These are phyloP conservation scores for Fusarium annulatum DNA, from an alignment of 2,329 filamentous ascomycete genomes.

Conservation along the genomic window DNA sequence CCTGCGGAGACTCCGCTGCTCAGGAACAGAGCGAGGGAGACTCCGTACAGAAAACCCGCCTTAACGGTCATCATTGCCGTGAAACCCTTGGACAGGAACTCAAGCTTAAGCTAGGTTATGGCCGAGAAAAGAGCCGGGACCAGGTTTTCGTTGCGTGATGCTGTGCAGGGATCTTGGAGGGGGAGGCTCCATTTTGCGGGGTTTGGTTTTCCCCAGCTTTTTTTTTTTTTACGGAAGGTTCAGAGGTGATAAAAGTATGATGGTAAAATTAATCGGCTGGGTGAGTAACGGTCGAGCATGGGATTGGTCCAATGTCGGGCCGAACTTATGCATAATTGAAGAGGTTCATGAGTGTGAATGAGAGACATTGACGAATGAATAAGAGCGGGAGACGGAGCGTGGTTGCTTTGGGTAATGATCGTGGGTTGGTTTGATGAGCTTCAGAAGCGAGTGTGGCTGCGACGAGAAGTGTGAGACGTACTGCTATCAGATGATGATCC, in stretches of 20 bases:
- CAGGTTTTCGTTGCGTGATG: slow-evolving; percentile 20
- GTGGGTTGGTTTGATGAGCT: neutral
- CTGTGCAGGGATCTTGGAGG: slow-evolving; percentile 6
- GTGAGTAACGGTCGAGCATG: neutral
- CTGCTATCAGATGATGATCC: rapidly evolving
- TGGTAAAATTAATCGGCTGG: slow-evolving; percentile 8
- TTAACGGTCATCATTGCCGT: neutral
- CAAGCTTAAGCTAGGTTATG: neutral
- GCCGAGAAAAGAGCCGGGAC: slow-evolving; percentile 36
- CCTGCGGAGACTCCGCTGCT: slow-evolving; percentile 27
- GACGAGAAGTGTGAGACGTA: neutral
- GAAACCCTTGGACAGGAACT: neutral
- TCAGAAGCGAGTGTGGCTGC: neutral
- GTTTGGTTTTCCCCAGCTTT: slow-evolving; percentile 21
- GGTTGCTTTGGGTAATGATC: slow-evolving; percentile 14
- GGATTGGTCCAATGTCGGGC: slow-evolving; percentile 21
- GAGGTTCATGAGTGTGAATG: neutral
- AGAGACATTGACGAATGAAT: slow-evolving; percentile 9
- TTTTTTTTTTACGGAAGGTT: neutral
- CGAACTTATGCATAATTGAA: slow-evolving; percentile 22
- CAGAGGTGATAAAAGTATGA: neutral
- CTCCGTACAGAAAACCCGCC: neutral
- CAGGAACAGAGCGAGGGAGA: neutral
- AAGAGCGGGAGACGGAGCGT: neutral
- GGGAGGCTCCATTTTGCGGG: slow-evolving; percentile 29